A percentile compares a stretch with the other conserved stretches of the same genome.
Evolutionary conservation across 352 stramenopile species (phyloP).

Genomic region (Phytophthora litchii): DNA sequence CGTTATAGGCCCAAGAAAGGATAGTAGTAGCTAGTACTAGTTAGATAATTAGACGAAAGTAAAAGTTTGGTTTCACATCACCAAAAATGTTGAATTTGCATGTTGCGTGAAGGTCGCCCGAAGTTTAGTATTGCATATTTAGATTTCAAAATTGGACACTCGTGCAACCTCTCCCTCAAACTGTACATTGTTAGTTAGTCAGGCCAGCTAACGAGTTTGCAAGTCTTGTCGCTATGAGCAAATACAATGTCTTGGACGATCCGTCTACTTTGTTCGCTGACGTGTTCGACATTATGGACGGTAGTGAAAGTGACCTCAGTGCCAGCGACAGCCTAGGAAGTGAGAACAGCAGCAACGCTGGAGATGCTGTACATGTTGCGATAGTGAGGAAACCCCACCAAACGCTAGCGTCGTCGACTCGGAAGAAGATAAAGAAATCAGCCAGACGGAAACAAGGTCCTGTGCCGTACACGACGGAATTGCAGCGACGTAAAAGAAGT

Average conservation of each 20-base stretch:
- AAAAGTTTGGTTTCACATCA: too few species aligned
- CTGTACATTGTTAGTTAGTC: not conserved
- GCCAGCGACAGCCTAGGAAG: not conserved
- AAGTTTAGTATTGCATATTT: too few species aligned
- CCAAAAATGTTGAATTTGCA: not conserved
- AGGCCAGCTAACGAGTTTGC: not conserved
- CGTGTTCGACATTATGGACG: not conserved
- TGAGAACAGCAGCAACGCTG: not conserved
- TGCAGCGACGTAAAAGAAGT: conserved; percentile 18
- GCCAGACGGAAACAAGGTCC: not conserved
- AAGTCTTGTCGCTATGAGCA: not conserved
- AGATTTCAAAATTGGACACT: not conserved
- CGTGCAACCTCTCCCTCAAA: not conserved
- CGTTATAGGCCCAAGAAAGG: too few species aligned
- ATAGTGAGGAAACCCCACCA: not conserved
- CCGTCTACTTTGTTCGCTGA: not conserved
- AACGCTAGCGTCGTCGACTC: not conserved
- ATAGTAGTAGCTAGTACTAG: too few species aligned
- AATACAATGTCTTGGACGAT: not conserved
- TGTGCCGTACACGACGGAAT: conserved; percentile 15
- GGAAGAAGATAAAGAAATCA: not conserved
- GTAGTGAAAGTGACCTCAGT: not conserved
- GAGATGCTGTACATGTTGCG: not conserved
- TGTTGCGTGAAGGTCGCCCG: not conserved
- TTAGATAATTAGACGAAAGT: too few species aligned